phyloP scores from a whole-genome alignment of 2,329 filamentous ascomycete genomes.

The Alternaria sp. region DNA sequence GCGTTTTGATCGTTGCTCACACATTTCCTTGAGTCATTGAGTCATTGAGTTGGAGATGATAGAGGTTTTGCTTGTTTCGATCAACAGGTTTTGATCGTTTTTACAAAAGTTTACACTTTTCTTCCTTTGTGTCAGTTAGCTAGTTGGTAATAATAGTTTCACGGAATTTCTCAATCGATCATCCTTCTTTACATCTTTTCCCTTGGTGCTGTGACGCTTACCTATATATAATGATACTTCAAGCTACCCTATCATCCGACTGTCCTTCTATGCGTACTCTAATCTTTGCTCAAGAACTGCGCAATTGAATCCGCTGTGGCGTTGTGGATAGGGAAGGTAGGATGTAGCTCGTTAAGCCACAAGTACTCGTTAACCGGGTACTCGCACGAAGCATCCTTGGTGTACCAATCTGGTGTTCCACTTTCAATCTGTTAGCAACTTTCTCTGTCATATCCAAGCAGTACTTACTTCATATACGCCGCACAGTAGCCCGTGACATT shows the following conservation, averaged over 20 bases:
- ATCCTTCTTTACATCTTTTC: background rate
- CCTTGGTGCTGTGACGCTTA: background rate
- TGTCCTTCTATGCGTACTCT: background rate
- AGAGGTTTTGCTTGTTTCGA: background rate
- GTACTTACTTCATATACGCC: constrained; percentile 58
- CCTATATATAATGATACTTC: background rate
- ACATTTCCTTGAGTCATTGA: background rate
- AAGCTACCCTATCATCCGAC: background rate
- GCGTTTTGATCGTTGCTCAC: background rate
- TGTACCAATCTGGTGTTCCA: constrained; percentile 49
- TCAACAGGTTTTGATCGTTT: background rate
- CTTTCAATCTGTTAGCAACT: constrained; percentile 22
- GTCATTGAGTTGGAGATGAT: background rate
- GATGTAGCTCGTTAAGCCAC: constrained; percentile 69
- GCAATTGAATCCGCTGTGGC: constrained; percentile 58
- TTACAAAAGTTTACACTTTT: background rate
- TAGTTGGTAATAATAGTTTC: background rate
- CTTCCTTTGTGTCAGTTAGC: background rate
- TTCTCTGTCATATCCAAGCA: background rate
- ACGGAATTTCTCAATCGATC: background rate
- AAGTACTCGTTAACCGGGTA: constrained; percentile 68
- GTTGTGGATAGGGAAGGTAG: constrained; percentile 69
- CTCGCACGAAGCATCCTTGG: constrained; percentile 55
- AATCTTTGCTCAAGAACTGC: constrained; percentile 23
- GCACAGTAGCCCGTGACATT: constrained; percentile 64